phyloP scores from a whole-genome alignment of 2,329 filamentous ascomycete genomes.

The Fusarium sp. region DNA sequence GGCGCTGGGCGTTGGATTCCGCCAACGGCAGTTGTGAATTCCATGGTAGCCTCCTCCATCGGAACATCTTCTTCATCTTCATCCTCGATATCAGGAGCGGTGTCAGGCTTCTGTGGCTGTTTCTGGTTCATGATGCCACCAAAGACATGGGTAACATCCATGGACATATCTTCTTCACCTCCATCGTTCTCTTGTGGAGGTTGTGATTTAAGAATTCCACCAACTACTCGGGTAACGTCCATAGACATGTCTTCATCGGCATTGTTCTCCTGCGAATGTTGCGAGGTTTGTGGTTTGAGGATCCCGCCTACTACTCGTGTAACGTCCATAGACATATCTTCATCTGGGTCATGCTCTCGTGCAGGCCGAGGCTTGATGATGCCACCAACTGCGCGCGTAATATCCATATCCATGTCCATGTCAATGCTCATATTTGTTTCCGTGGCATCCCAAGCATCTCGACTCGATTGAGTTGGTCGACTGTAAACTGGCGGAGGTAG shows the following conservation, averaged over 20 bases:
- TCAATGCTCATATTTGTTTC: constrained; percentile 53
- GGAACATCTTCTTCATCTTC: constrained; percentile 47
- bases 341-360: constrained; percentile 56
- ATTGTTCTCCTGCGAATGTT: constrained; percentile 53
- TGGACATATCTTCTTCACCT: constrained; percentile 79
- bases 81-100: constrained; percentile 36
- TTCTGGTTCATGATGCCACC: constrained; percentile 75
- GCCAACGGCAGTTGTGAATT: constrained; percentile 82
- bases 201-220: constrained; percentile 59
- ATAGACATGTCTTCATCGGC: constrained; percentile 82
- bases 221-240: constrained; percentile 84
- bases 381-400: constrained; percentile 64
- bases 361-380: constrained; percentile 59
- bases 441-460: constrained; percentile 42
- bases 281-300: constrained; percentile 45
- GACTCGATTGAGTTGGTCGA: constrained; percentile 18
- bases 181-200: constrained; percentile 54
- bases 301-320: constrained; percentile 74
- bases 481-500: constrained; percentile 34
- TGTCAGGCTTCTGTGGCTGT: constrained; percentile 15
- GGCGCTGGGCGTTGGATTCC: constrained; percentile 62
- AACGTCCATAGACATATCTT: constrained; percentile 93
- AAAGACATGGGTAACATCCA: constrained; percentile 89
- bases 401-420: constrained; percentile 57
- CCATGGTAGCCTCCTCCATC: constrained; percentile 69